A percentile compares a stretch with the other conserved stretches of the same genome.
phyloP scores from a whole-genome alignment of 768 basidiomycete species.

The Kwoniella sp. region DNA sequence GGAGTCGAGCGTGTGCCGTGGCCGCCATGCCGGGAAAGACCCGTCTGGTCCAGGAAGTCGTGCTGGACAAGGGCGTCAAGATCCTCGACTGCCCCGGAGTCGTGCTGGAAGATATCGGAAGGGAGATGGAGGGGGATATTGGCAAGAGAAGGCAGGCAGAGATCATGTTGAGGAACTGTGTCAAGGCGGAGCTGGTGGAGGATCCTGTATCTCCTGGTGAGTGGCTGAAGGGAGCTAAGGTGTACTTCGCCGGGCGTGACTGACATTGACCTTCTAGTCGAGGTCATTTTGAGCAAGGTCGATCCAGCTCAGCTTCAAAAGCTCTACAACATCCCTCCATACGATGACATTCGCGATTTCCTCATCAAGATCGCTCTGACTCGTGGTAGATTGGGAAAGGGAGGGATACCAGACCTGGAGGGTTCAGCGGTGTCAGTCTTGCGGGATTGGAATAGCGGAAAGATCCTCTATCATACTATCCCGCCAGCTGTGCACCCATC shows the following conservation, averaged over 20 bases:
- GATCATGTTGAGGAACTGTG: constrained; percentile 76
- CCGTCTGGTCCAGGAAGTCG: constrained; percentile 81
- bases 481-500: constrained; percentile 78
- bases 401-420: constrained; percentile 83
- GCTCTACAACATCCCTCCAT: constrained; percentile 79
- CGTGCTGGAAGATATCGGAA: constrained; percentile 80
- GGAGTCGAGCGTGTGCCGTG: constrained; percentile 63
- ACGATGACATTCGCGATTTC: constrained; percentile 69
- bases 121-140: constrained; percentile 46
- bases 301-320: constrained; percentile 67
- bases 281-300: constrained; percentile 75
- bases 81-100: constrained; percentile 96
- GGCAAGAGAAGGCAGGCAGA: constrained; percentile 55
- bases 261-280: constrained; percentile 56
- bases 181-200: constrained; percentile 83
- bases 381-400: constrained; percentile 79
- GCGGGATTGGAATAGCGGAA: constrained; percentile 92
- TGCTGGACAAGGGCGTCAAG: constrained; percentile 84
- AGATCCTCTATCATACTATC: constrained; percentile 79
- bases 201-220: constrained; percentile 84
- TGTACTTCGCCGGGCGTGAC: too few relatives aligned
- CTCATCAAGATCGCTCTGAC: constrained; percentile 82
- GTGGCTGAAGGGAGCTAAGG: constrained; percentile 40
- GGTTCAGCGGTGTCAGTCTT: constrained; percentile 76
- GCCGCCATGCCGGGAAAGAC: constrained; percentile 94